phyloP scores from a whole-genome alignment of 306 rosid species.

The Cicer cuneatum region DNA sequence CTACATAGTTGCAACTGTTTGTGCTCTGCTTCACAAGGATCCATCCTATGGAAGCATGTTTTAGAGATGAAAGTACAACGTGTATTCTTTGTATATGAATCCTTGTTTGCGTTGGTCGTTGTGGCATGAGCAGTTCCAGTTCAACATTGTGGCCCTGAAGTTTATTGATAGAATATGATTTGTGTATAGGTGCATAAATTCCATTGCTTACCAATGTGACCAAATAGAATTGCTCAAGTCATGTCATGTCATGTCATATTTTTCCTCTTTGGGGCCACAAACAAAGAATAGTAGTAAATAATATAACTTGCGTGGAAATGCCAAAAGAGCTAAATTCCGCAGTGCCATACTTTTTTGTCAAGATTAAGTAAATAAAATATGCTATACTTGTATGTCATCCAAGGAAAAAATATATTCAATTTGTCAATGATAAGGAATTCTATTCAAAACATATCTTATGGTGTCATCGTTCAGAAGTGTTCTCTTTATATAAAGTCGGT shows the following conservation, averaged over 20 bases:
- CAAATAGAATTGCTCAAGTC: not conserved
- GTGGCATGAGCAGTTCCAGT: too few species aligned
- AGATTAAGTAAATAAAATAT: not conserved
- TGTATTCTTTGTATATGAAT: slow-evolving; percentile 22
- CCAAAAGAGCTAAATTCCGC: not conserved
- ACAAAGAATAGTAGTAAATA: not conserved
- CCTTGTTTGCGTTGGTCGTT: not conserved
- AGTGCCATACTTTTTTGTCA: not conserved
- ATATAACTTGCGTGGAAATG: not conserved
- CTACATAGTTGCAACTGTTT: not conserved
- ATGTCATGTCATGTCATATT: not conserved
- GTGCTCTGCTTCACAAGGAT: not conserved
- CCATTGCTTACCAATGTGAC: not conserved
- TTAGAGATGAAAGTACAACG: slow-evolving; percentile 19
- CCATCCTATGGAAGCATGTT: not conserved
- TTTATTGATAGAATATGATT: not conserved
- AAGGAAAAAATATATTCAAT: not conserved
- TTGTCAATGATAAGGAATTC: not conserved
- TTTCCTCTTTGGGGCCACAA: not conserved
- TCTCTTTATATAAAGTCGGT: not conserved
- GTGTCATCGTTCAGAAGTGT: not conserved
- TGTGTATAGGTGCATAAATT: not conserved
- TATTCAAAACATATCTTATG: not conserved
- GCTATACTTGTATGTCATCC: not conserved
- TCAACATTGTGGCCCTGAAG: too few species aligned